Base-by-base conservation (phyloP, 805 yeast genomes). In the Yarrowia divulgata region DNA sequence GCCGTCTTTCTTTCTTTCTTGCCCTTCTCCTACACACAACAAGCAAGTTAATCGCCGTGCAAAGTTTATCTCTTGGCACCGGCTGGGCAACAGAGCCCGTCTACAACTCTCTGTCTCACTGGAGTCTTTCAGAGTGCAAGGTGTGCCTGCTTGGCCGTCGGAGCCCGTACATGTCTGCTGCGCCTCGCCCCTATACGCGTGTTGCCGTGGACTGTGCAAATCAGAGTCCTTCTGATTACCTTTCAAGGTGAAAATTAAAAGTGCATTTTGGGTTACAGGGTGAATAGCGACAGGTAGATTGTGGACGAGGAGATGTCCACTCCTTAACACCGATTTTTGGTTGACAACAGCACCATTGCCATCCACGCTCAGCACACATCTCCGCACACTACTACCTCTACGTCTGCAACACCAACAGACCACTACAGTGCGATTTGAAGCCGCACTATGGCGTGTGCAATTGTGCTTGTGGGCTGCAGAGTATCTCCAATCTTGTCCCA, bases 401-500 rank as follows among this genome's bases (percentile, higher is more conserved):
- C 29, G 4, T 23, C 29, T 23, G 29, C 29, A 23, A 18, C 16
- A n/a, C 1, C 16, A n/a, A n/a, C 16, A 7, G 9, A 6, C 43
- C 18, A 40, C n/a, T 8, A 40, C 43, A 35, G 8, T 19, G 8
- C 14, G 32, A 35, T n/a, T 13, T 18, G 18, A 54, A 54, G 60
- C 60, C 60, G 60, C 60, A 54, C 60, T n/a, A 54, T 37, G 48
- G 63, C 63, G 46, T 57, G 63, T 40, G 63, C 48, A 57, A 57
- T 3, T 8, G 18, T 57, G 63, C 63, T 18, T 42, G 12, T 3
- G 48, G 63, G 48, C 63, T 57, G 63, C 63, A 57, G 48, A 14
- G 23, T 29, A 42, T 40, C 62, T 2, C 37, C 48, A 40, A 57
- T 9, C 62, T 40, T 57, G 63, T 40, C 48, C 63, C 48, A 40